Percentiles rank a stretch among this genome's conserved stretches.
Evolutionary conservation across 306 rosid species (phyloP).

Genomic region (Abrus precatorius): DNA sequence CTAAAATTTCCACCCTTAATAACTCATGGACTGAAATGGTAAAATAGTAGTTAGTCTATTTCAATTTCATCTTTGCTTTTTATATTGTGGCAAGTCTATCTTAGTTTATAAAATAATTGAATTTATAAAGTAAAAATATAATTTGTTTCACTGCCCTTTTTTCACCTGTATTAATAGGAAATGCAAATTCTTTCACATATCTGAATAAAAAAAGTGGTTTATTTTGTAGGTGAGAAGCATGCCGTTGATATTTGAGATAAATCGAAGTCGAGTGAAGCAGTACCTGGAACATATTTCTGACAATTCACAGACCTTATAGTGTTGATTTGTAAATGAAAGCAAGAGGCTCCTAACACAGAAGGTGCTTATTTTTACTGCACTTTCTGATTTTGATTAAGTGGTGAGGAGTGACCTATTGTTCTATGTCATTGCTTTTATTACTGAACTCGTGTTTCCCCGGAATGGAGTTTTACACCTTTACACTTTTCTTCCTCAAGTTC

Average conservation of each 20-base stretch:
- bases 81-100: neutral
- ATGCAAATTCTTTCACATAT: conserved; percentile 8
- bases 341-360: conserved; percentile 59
- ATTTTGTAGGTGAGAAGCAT: conserved; percentile 80
- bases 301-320: conserved; percentile 48
- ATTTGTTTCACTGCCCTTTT: neutral
- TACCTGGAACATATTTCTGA: conserved; percentile 62
- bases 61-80: neutral
- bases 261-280: conserved; percentile 65
- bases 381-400: conserved; percentile 60
- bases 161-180: neutral
- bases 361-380: conserved; percentile 69
- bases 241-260: conserved; percentile 80
- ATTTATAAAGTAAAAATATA: neutral
- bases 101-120: neutral
- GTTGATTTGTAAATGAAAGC: conserved; percentile 49
- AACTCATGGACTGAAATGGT: no score
- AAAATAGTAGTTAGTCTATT: neutral
- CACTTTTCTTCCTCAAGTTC: conserved; percentile 25
- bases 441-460: conserved; percentile 26
- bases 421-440: conserved; percentile 45
- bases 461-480: conserved; percentile 18
- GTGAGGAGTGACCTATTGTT: conserved; percentile 46
- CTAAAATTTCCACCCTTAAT: no score
- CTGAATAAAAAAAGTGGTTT: conserved; percentile 41